These are phyloP conservation scores for Suhomyces tanzawaensis DNA, from an alignment of 805 yeast species.

Conservation along the genomic window DNA sequence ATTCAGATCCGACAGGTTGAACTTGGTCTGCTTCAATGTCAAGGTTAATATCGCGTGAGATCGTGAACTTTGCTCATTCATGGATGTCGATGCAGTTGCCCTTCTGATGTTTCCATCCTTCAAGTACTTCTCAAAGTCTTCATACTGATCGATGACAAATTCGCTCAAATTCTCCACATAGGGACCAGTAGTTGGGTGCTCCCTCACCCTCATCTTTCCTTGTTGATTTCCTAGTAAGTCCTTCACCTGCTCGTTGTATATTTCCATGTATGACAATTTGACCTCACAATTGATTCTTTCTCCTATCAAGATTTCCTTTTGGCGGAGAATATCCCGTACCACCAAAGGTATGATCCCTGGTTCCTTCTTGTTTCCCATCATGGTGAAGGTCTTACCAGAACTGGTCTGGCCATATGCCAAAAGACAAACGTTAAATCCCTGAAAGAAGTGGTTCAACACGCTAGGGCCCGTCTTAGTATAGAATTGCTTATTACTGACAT, in stretches of 20 bases:
- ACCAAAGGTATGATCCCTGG: constrained; percentile 42
- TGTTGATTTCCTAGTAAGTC: constrained; percentile 48
- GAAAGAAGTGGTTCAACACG: constrained; percentile 48
- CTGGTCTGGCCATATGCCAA: constrained; percentile 46
- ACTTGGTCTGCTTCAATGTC: constrained; percentile 55
- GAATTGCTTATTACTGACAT: constrained; percentile 48
- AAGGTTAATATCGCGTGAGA: constrained; percentile 79
- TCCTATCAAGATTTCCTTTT: constrained; percentile 34
- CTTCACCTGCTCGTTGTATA: constrained; percentile 73
- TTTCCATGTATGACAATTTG: constrained; percentile 64
- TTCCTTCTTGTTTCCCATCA: constrained; percentile 39
- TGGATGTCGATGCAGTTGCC: constrained; percentile 68
- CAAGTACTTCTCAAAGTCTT: constrained; percentile 49
- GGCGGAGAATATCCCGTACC: constrained; percentile 51
- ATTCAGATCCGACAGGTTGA: constrained; percentile 19
- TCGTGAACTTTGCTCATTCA: constrained; percentile 72
- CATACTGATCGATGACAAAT: constrained; percentile 44
- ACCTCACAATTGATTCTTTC: constrained; percentile 39
- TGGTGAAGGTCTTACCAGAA: constrained; percentile 42
- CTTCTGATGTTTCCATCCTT: constrained; percentile 52
- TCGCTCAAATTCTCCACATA: constrained; percentile 68
- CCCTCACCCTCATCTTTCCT: constrained; percentile 53
- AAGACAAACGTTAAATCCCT: constrained; percentile 42
- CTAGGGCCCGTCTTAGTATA: constrained; percentile 58
- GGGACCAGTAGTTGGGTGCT: constrained; percentile 64